Percentiles rank a stretch among this genome's conserved stretches.
Evolutionary conservation across 177 flowering plant genomes (phyloP).

Genomic region (Vitis hybrid): DNA sequence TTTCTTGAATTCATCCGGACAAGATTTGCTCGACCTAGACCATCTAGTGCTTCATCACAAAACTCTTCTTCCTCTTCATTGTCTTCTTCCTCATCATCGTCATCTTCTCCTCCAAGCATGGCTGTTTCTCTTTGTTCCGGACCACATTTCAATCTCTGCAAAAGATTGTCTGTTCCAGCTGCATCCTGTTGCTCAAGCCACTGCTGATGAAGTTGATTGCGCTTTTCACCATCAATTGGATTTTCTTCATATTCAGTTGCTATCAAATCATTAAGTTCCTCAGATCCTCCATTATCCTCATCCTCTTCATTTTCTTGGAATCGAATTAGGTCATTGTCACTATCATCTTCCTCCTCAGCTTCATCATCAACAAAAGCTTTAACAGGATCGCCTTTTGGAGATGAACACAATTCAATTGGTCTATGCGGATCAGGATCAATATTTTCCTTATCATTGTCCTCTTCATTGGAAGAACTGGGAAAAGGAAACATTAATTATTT

Average conservation of each 20-base stretch:
- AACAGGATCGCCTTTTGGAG: conserved; percentile 68
- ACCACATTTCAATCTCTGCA: conserved; percentile 67
- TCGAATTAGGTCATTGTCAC: conserved; percentile 65
- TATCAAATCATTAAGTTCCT: conserved; percentile 72
- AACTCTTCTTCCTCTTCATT: conserved; percentile 35
- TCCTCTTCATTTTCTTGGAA: conserved; percentile 73
- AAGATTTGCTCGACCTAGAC: conserved; percentile 21
- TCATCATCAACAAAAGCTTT: conserved; percentile 91
- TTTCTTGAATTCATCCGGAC: conserved; percentile 44
- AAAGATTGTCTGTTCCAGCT: conserved; percentile 72
- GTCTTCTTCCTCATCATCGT: conserved; percentile 26
- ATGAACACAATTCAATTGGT: conserved; percentile 16
- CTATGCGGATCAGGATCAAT: conserved; percentile 38
- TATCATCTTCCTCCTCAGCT: conserved; percentile 91
- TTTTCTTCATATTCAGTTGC: conserved; percentile 64
- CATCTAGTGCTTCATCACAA: conserved; percentile 32
- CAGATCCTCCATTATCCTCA: conserved; percentile 52
- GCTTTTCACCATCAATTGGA: conserved; percentile 60
- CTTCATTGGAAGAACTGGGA: conserved; percentile 70
- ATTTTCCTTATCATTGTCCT: conserved; percentile 77
- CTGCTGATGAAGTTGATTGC: conserved; percentile 84
- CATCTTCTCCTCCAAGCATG: conserved; percentile 30
- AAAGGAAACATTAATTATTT: neutral
- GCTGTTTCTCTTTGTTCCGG: conserved; percentile 33
- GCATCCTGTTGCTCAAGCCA: conserved; percentile 96